Evolutionary conservation across 2,329 filamentous ascomycete genomes (phyloP).

Genomic region (Sporothrix euskadiensis): DNA sequence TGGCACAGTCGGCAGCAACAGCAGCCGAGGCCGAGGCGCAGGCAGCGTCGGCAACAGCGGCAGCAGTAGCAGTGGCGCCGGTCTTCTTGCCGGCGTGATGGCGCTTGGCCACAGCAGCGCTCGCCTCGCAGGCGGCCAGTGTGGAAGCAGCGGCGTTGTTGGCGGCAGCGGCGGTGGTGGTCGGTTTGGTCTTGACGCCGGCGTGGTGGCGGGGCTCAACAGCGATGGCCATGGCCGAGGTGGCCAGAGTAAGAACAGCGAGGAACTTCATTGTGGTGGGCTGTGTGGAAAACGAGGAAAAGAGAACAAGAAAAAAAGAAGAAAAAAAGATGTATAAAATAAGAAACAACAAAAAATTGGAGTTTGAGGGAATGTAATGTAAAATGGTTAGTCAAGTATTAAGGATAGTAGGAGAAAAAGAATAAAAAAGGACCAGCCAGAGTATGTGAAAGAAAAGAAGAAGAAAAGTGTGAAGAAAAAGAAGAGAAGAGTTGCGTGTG

Average conservation of each 20-base stretch:
- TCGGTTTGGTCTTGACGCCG: conserved; percentile 22
- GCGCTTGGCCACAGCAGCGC: conserved; percentile 16
- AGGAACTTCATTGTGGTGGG: conserved; percentile 30
- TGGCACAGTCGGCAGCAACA: background rate
- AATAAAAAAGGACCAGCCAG: conserved; percentile 26
- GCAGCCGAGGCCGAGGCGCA: background rate
- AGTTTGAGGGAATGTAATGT: conserved; percentile 5
- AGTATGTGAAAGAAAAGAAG: background rate
- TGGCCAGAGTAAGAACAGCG: conserved; percentile 24
- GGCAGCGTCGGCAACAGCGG: background rate
- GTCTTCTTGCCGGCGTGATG: conserved; percentile 26
- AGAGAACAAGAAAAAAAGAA: too few relatives aligned
- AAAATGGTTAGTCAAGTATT: background rate
- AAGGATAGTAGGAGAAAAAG: conserved; percentile 21
- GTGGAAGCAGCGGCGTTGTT: too few relatives aligned
- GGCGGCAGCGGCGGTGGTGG: conserved; percentile 5
- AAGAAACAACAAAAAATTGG: background rate
- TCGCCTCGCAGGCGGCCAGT: conserved; percentile 6
- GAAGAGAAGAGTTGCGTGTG: background rate
- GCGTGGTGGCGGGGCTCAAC: conserved; percentile 29
- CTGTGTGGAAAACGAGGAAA: background rate
- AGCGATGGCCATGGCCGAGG: conserved; percentile 26
- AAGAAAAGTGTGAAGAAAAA: conserved; percentile 7
- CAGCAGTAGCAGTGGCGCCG: background rate
- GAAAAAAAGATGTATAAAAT: background rate